phyloP scores from a whole-genome alignment of 345 rosid genomes.

The Clarkia xantiana region DNA sequence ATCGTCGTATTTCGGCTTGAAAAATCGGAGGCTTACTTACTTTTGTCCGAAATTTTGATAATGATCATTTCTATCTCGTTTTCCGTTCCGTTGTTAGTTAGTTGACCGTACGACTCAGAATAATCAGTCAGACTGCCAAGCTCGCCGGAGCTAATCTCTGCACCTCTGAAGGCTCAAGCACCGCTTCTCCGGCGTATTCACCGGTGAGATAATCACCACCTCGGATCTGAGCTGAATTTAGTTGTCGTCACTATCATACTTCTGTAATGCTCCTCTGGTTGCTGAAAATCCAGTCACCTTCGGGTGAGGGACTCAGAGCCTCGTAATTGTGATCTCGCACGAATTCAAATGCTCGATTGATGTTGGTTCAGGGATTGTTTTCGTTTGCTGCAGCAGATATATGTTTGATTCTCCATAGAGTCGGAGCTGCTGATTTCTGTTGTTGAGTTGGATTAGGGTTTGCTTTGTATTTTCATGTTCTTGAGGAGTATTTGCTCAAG shows the following conservation, averaged over 20 bases:
- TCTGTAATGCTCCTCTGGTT: not conserved
- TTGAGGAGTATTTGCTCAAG: not conserved
- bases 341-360: not conserved
- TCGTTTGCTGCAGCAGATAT: not conserved
- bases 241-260: not conserved
- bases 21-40: no score
- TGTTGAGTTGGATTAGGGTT: not conserved
- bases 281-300: not conserved
- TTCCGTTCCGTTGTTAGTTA: not conserved
- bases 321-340: not conserved
- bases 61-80: no score
- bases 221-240: not conserved
- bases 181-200: not conserved
- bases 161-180: not conserved
- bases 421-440: not conserved
- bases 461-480: not conserved
- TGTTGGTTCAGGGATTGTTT: not conserved
- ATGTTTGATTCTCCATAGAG: not conserved
- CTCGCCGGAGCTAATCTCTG: conserved; percentile 3
- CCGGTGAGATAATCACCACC: not conserved
- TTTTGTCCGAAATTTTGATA: no score
- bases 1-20: no score
- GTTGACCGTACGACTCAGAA: conserved; percentile 3
- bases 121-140: not conserved
- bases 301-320: not conserved